Percentiles rank a stretch among this genome's conserved stretches.
phyloP scores from a whole-genome alignment of 768 basidiomycete genomes.

The Termitomyces titanicus region DNA sequence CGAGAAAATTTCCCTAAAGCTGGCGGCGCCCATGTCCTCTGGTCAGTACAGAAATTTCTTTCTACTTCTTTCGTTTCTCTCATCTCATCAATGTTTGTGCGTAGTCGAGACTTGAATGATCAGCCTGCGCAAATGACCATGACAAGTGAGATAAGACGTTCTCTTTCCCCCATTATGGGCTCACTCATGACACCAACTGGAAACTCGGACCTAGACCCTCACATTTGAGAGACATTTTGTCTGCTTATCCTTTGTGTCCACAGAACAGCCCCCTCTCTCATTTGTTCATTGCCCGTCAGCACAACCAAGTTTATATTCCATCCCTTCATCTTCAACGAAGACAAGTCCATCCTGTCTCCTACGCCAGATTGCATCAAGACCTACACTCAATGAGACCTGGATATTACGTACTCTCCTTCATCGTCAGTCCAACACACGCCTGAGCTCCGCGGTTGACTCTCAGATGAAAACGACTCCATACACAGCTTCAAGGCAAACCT shows the following conservation, averaged over 20 bases:
- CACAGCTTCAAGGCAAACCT: constrained; percentile 33
- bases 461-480: constrained; percentile 20
- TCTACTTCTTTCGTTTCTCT: no score
- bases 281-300: constrained; percentile 11
- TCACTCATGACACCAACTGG: no score
- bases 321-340: constrained; percentile 19
- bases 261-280: constrained; percentile 36
- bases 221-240: constrained; percentile 13
- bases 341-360: constrained; percentile 15
- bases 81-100: no score
- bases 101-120: no score
- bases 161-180: constrained; percentile 18
- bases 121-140: no score
- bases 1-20: no score
- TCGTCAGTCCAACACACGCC: neutral
- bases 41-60: no score
- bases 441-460: constrained; percentile 11
- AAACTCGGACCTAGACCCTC: constrained; percentile 13
- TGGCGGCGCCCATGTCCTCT: no score
- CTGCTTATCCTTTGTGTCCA: constrained; percentile 16
- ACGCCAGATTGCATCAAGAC: no score
- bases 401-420: constrained; percentile 1
- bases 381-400: constrained; percentile 15
- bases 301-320: no score
- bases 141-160: constrained; percentile 19